These are phyloP conservation scores for Vitis riparia DNA, from an alignment of 164 flowering plant genomes.

Conservation along the genomic window DNA sequence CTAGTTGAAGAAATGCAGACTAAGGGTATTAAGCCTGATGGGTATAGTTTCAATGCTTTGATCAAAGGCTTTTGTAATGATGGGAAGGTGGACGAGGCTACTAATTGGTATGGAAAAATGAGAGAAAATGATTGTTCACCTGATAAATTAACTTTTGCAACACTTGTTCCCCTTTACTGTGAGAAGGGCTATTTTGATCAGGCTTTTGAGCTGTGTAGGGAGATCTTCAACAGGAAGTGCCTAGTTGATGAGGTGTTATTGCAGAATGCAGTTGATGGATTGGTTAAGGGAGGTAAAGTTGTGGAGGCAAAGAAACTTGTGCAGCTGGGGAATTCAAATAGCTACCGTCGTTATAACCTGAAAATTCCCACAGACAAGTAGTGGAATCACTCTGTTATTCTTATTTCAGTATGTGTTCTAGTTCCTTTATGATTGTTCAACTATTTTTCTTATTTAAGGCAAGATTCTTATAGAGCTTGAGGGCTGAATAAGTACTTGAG, in stretches of 20 bases:
- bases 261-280: conserved; percentile 42
- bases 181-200: conserved; percentile 35
- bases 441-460: no score
- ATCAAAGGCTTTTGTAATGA: conserved; percentile 38
- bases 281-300: conserved; percentile 33
- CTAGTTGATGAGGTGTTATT: conserved; percentile 17
- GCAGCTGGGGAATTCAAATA: conserved; percentile 25
- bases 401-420: no score
- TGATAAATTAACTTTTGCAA: conserved; percentile 16
- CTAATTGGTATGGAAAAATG: conserved; percentile 34
- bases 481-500: conserved; percentile 8
- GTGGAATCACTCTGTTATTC: no score
- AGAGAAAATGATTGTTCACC: conserved; percentile 16
- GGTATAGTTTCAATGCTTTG: conserved; percentile 30
- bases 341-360: conserved; percentile 16
- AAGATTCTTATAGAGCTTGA: conserved; percentile 7
- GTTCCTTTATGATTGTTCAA: no score
- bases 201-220: conserved; percentile 35
- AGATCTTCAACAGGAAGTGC: conserved; percentile 12
- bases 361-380: conserved; percentile 17
- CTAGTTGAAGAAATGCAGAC: conserved; percentile 32
- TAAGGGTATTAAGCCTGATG: conserved; percentile 36
- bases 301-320: conserved; percentile 40
- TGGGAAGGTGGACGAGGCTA: conserved; percentile 38
- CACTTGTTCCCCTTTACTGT: conserved; percentile 34